Base-by-base conservation (phyloP, 2,329 filamentous ascomycete species). In the Cytospora paraplurivora region DNA sequence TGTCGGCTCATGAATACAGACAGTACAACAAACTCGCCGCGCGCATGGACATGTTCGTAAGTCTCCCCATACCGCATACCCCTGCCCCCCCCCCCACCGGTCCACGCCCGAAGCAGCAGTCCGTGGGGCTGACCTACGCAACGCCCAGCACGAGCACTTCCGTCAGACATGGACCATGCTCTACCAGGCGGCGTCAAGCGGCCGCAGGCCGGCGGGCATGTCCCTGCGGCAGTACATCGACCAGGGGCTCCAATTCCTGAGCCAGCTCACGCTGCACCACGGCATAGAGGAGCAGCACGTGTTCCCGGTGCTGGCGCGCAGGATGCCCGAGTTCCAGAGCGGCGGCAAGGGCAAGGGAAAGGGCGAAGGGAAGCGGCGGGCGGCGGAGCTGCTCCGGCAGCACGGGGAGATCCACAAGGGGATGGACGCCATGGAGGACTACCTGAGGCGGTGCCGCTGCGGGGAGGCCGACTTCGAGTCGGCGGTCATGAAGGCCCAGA, bases 321-420 rank as follows among this genome's bases (percentile, higher is more conserved):
- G 86, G 68, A 96, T 96, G 92, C 87, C 90, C 6, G 88, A 90
- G 68, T 96, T 96, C 72, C 79, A 62, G 63, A n/a, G 80, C 27
- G 69, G 69, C 51, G 68, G 66, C 54, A 66, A 64, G 63, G 66
- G 66, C 1, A 27, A 27, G 27, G 27, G 27, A 2, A 27, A 27
- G 27, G 27, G 27, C 27, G n/a, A n/a, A n/a, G n/a, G n/a, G n/a
- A 27, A 27, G 27, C 64, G 55, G 37, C 70, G 32, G 68, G 71
- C 44, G 66, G 72, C 13, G 69, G 72, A 89, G 71, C 77, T 95
- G 54, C 75, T 95, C 57, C 82, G 78, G 8, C 92, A 97, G 78
- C 93, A 97, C 74, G 82, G 82, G 70, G 78, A 87, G 72, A 97
- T 97, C 69, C 93, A 97, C 73, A 77, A 80, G 3, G 93, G 91